These are phyloP conservation scores for Didymella pomorum DNA, from an alignment of 2,329 filamentous ascomycete genomes.

Conservation along the genomic window DNA sequence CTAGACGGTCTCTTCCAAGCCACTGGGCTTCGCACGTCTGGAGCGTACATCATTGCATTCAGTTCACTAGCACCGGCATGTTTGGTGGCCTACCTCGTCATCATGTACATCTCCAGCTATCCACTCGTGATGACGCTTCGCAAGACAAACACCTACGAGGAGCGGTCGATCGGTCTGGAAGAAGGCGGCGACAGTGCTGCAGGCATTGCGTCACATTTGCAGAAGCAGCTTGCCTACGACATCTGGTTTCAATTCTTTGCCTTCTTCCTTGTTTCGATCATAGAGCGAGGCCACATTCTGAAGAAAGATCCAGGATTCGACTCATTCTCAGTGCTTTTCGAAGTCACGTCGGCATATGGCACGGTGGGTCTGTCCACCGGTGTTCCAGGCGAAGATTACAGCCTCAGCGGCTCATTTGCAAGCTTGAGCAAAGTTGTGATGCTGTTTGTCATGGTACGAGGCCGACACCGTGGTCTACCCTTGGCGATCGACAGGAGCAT, in stretches of 20 bases:
- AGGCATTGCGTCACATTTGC: slow-evolving; percentile 58
- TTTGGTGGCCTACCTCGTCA: slow-evolving; percentile 67
- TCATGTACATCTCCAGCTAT: slow-evolving; percentile 73
- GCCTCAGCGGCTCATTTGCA: slow-evolving; percentile 64
- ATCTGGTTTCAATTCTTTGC: slow-evolving; percentile 71
- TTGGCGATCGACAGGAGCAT: slow-evolving; percentile 46
- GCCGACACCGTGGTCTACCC: slow-evolving; percentile 40
- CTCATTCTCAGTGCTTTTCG: slow-evolving; percentile 57
- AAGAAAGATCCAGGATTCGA: slow-evolving; percentile 42
- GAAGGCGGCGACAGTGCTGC: slow-evolving; percentile 30
- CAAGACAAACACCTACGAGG: slow-evolving; percentile 76
- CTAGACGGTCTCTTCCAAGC: slow-evolving; percentile 73
- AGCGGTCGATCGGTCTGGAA: slow-evolving; percentile 70
- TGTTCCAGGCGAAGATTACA: slow-evolving; percentile 62
- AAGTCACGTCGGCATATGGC: slow-evolving; percentile 66
- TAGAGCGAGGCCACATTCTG: slow-evolving; percentile 65
- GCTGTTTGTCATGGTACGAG: slow-evolving; percentile 62
- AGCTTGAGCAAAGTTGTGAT: slow-evolving; percentile 66
- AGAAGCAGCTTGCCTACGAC: slow-evolving; percentile 72
- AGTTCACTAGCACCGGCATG: slow-evolving; percentile 63
- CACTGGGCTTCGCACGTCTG: slow-evolving; percentile 67
- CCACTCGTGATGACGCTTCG: slow-evolving; percentile 70
- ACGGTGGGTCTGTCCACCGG: slow-evolving; percentile 69
- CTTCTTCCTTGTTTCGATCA: slow-evolving; percentile 66
- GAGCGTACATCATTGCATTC: slow-evolving; percentile 71